These are phyloP conservation scores for Fusarium solani-melongenae DNA, from an alignment of 2,329 filamentous ascomycete species.

Conservation along the genomic window DNA sequence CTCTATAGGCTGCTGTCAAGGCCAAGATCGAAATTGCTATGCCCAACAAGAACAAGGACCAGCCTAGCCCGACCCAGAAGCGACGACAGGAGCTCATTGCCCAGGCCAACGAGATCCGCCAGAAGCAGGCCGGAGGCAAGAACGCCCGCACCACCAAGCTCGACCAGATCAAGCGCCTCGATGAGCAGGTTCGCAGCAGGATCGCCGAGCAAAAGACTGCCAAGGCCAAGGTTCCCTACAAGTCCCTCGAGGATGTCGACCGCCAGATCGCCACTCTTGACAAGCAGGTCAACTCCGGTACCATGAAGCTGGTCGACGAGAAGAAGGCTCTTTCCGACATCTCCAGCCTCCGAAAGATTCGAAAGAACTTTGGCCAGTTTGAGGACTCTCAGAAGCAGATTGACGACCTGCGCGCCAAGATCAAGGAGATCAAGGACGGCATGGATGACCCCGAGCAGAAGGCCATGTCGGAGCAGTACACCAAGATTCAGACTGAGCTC, in stretches of 20 bases:
- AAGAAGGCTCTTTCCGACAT: conserved; percentile 91
- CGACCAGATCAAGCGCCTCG: conserved; percentile 92
- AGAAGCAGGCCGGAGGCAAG: conserved; percentile 90
- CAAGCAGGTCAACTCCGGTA: conserved; percentile 86
- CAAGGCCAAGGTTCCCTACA: conserved; percentile 84
- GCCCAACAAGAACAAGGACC: conserved; percentile 79
- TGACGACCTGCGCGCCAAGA: conserved; percentile 85
- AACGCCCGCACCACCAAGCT: conserved; percentile 79
- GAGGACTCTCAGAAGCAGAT: conserved; percentile 90
- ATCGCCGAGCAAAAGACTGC: conserved; percentile 89
- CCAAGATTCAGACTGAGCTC: conserved; percentile 85
- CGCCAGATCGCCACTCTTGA: conserved; percentile 83
- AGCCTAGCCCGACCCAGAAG: conserved; percentile 83
- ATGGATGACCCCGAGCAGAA: conserved; percentile 93
- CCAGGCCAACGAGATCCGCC: conserved; percentile 84
- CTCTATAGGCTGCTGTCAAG: conserved; percentile 82
- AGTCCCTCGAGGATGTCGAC: conserved; percentile 89
- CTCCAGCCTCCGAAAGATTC: conserved; percentile 83
- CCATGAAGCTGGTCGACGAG: conserved; percentile 97
- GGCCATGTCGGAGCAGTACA: conserved; percentile 88
- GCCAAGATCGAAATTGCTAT: conserved; percentile 87
- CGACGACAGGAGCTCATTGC: conserved; percentile 86
- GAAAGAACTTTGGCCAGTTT: conserved; percentile 90
- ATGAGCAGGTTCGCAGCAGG: conserved; percentile 87
- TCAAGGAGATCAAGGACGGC: conserved; percentile 87